Conservation (phyloP, 2,329 filamentous ascomycete genomes). For the Aureobasidium sp. region DNA sequence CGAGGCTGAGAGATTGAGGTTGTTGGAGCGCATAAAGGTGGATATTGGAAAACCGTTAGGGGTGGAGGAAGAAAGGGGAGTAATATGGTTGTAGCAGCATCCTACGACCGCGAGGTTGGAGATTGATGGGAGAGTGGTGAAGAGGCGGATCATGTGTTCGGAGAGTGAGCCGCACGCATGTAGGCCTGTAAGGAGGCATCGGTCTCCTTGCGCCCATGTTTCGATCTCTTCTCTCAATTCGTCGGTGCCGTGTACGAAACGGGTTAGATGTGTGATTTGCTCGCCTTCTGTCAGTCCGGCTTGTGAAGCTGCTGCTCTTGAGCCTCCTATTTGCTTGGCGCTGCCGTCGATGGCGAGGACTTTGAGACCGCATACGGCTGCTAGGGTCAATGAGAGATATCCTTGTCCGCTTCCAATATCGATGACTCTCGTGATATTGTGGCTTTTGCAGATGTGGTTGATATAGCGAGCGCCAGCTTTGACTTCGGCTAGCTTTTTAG, state of each 20-base stretch:
- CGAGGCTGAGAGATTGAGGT: constrained; percentile 16
- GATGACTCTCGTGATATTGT: constrained; percentile 15
- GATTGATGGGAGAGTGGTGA: constrained; percentile 4
- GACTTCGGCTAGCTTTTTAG: constrained; percentile 19
- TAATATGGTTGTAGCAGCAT: constrained; percentile 19
- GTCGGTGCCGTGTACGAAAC: constrained; percentile 13
- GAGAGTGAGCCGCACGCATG: constrained; percentile 19
- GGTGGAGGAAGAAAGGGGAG: constrained; percentile 1
- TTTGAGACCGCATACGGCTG: constrained; percentile 13
- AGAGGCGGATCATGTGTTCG: constrained; percentile 19
- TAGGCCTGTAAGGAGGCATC: constrained; percentile 17
- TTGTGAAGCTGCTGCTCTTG: constrained; percentile 15
- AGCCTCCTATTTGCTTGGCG: constrained; percentile 18
- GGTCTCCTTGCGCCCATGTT: constrained; percentile 13
- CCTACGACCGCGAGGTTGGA: constrained; percentile 16
- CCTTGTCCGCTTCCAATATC: constrained; percentile 20
- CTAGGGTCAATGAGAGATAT: constrained; percentile 17
- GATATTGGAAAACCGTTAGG: constrained; percentile 18
- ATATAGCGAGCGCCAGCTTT: constrained; percentile 17
- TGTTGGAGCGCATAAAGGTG: constrained; percentile 16
- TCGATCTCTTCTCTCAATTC: constrained; percentile 7
- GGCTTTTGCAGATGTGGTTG: constrained; percentile 16
- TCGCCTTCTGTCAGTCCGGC: constrained; percentile 16
- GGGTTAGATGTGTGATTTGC: constrained; percentile 16
- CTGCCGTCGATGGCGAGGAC: constrained; percentile 19